These are phyloP conservation scores for Allomyces javanicus DNA, from an alignment of 192 early-diverging fungal species.

Conservation along the genomic window DNA sequence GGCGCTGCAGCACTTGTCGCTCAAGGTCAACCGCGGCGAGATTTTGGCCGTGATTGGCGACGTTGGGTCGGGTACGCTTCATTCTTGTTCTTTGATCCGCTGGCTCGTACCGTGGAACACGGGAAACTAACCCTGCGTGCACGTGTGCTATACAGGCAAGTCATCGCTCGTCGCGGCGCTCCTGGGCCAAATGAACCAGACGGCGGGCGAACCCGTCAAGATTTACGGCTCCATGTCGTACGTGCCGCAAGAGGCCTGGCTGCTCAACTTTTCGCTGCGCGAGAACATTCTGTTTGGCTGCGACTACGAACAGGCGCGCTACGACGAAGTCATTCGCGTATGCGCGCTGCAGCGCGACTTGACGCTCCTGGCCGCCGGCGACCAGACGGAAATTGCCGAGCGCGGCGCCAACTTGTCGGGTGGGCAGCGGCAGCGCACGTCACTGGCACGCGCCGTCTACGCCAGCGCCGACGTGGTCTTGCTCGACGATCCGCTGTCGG, in stretches of 20 bases:
- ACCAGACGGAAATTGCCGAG: slow-evolving; percentile 49
- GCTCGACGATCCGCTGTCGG: slow-evolving; percentile 5
- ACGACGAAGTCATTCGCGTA: slow-evolving; percentile 35
- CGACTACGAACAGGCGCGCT: slow-evolving; percentile 27
- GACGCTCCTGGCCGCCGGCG: slow-evolving; percentile 32
- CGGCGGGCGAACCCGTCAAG: slow-evolving; percentile 18
- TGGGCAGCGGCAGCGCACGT: slow-evolving; percentile 47
- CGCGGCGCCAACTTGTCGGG: slow-evolving; percentile 50
- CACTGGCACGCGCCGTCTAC: slow-evolving; percentile 26
- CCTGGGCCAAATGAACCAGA: slow-evolving; percentile 40
- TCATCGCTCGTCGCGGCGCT: slow-evolving; percentile 44
- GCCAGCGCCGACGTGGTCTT: slow-evolving; percentile 2
- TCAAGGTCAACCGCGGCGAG: slow-evolving; percentile 27
- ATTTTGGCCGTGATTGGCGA: slow-evolving; percentile 45
- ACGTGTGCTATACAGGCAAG: slow-evolving; percentile 12
- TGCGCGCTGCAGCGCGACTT: slow-evolving; percentile 46
- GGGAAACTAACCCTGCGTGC: not conserved
- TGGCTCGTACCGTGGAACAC: not conserved
- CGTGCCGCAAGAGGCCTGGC: slow-evolving; percentile 48
- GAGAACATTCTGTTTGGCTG: slow-evolving; percentile 67
- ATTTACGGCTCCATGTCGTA: slow-evolving; percentile 37
- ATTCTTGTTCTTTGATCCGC: not conserved
- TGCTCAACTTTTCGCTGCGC: slow-evolving; percentile 47
- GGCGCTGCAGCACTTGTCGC: slow-evolving; percentile 22
- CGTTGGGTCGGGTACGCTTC: slow-evolving; percentile 32